Evolutionary conservation across 202 grass and related monocot genomes (phyloP).

Genomic region (Setaria viridis): DNA sequence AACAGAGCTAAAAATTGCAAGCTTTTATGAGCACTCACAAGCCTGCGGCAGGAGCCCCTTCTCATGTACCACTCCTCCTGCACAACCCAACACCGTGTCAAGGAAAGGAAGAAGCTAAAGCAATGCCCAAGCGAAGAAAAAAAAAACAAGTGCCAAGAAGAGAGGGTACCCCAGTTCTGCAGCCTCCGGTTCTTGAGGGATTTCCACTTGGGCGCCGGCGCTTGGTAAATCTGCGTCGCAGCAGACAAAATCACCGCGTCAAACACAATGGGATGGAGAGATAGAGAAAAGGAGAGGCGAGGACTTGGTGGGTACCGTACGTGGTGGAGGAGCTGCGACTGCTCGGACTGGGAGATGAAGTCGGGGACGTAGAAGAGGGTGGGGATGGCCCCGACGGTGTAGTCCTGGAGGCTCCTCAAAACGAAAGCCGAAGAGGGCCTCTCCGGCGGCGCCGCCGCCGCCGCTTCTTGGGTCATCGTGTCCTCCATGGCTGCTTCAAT

Average conservation of each 20-base stretch:
- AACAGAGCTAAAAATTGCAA: constrained; percentile 7
- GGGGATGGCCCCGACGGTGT: constrained; percentile 56
- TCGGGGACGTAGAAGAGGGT: constrained; percentile 72
- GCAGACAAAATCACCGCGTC: neutral
- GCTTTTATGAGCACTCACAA: constrained; percentile 55
- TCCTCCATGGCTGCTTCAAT: constrained; percentile 32
- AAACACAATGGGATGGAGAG: neutral
- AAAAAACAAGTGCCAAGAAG: neutral
- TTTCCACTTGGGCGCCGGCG: constrained; percentile 79
- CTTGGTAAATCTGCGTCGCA: constrained; percentile 74
- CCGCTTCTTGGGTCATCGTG: neutral
- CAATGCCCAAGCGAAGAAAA: neutral
- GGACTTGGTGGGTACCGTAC: constrained; percentile 40
- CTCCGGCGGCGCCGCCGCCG: neutral
- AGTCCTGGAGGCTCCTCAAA: constrained; percentile 39
- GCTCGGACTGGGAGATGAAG: constrained; percentile 76
- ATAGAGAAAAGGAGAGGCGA: neutral
- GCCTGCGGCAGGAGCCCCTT: constrained; percentile 86
- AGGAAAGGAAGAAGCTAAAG: neutral
- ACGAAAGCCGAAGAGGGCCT: neutral
- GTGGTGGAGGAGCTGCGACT: constrained; percentile 74
- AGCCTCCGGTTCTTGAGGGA: constrained; percentile 82
- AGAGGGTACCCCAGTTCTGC: constrained; percentile 82
- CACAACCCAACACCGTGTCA: constrained; percentile 10
- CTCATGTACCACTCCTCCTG: constrained; percentile 90